Base-by-base conservation (phyloP, 2,329 filamentous ascomycete species). In the Dothistroma pini region DNA sequence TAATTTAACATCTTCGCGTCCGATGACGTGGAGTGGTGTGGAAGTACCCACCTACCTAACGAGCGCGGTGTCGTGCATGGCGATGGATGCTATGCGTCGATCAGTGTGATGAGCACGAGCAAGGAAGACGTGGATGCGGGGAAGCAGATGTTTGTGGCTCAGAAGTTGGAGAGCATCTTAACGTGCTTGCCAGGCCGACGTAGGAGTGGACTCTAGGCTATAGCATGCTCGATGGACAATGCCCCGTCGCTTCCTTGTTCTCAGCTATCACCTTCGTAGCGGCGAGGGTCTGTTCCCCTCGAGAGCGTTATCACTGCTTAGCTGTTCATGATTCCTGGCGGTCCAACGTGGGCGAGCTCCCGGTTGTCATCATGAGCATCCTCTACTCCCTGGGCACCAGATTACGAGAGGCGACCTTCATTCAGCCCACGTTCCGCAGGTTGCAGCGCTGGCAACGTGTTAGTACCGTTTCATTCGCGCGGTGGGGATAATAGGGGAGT, bases 41-140 rank as follows among this genome's bases (percentile, higher is more conserved):
- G 82, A 0, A 75, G 66, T 7, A 61, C 73, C 0, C 76, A 83
- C 11, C 74, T 90, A 65, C 87, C 87, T 0, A 84, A 80, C 5
- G 88, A 90, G 77, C 74, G 73, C 0, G 75, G 76, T 2, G 84
- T 89, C 0, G 74, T 83, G 3, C 19, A 21, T n/a, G 66, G 76
- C 1, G 75, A 73, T 1, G 84, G 82, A 0, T 90, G 88, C 70
- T 85, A 81, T 71, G 82, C 84, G 19, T 84, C 84, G 47, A 79
- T 90, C 50, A 89, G 85, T 63, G 82, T 88, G 4, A 87, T 84
- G 0, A 77, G 84, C 67, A 83, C 86, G 11, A 75, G 72, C 2
- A 89, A 89, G 81, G 79, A 79, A 1, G 87, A 86, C 55, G 83
- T 81, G 0, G 71, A 79, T 61, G 79, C 79, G 48, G 80, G 76